Conservation (phyloP, 1,139 yeast species). For the Hyphopichia buzzinii region DNA sequence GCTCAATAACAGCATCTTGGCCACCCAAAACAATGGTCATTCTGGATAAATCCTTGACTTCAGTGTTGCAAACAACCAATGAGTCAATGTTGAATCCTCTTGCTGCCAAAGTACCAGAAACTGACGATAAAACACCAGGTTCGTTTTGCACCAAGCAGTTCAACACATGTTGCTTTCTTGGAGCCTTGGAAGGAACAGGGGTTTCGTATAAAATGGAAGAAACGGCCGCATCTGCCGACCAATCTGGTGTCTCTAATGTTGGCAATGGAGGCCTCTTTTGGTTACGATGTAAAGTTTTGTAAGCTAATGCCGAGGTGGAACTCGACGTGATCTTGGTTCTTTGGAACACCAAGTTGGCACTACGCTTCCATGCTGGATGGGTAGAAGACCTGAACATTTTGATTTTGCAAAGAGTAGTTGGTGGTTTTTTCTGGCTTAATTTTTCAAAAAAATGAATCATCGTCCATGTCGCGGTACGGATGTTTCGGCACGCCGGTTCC, state of each 20-base stretch:
- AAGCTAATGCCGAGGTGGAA: constrained; percentile 93
- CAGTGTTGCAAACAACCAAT: constrained; percentile 93
- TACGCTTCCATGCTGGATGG: neutral
- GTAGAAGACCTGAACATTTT: constrained; percentile 1
- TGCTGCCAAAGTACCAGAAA: constrained; percentile 95
- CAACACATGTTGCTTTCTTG: constrained; percentile 80
- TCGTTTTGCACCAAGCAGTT: constrained; percentile 98
- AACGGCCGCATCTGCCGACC: constrained; percentile 96
- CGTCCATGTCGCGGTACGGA: neutral
- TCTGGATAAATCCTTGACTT: constrained; percentile 89
- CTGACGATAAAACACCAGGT: constrained; percentile 93
- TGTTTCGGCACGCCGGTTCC: neutral
- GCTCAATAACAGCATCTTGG: constrained; percentile 94
- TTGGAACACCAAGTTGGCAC: neutral
- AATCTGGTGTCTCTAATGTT: constrained; percentile 88
- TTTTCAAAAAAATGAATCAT: constrained; percentile 2
- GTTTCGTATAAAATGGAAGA: constrained; percentile 93
- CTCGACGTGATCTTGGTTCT: constrained; percentile 38
- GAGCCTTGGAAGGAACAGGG: constrained; percentile 69
- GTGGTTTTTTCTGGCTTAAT: neutral
- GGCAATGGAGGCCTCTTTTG: constrained; percentile 90
- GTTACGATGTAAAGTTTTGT: constrained; percentile 85
- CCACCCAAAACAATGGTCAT: constrained; percentile 96
- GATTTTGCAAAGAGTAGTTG: neutral
- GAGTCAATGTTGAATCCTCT: constrained; percentile 98